Evolutionary conservation across 2,329 filamentous ascomycete genomes (phyloP), one percentile per base, ranked within the genome.

Genomic region (Fusarium piperis): DNA sequence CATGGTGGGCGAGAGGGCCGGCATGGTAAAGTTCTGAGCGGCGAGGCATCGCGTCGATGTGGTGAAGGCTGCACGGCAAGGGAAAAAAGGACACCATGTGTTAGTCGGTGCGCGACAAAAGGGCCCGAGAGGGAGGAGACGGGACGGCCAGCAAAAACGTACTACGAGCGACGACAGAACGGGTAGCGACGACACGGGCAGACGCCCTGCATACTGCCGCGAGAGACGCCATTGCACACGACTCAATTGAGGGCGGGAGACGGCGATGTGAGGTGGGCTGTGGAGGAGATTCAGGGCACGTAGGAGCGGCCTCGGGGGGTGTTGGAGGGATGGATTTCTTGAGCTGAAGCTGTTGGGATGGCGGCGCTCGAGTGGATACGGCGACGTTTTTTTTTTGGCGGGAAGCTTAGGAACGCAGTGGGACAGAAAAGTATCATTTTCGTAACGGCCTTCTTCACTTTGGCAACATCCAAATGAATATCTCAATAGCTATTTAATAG

Each of bases 1-100:
- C 94, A 97, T 97, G 64, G 94, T 97, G 62, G 94, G 94, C 69
- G 94, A 97, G 71, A 97, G 88, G 41, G 94, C 94, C 28, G 94
- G 94, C 94, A 97, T 97, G 62, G 91, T 93, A 83, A 97, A 94
- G 83, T 95, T 96, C 72, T 94, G 92, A 26, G 94, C 94, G 56
- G 92, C 94, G 75, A 91, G 86, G 76, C 85, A 86, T 74, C 87
- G 83, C 64, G 90, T 83, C 62, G 89, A 89, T 44, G 90, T 89
- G 73, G 88, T 86, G 80, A 93, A 90, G 76, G 88, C 92, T 94
- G 76, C 51, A 73, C 35, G 26, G 62, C 52, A 68, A 63, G 3
- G 20, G 20, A 26, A 46, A 26, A 46, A 26, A 16, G 41, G 9
- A 44, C 41, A 62, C 20, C 30, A 55, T 33, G 44, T 72, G 72